phyloP scores from a whole-genome alignment of 139 green algal species.

The Closterium sp. region DNA sequence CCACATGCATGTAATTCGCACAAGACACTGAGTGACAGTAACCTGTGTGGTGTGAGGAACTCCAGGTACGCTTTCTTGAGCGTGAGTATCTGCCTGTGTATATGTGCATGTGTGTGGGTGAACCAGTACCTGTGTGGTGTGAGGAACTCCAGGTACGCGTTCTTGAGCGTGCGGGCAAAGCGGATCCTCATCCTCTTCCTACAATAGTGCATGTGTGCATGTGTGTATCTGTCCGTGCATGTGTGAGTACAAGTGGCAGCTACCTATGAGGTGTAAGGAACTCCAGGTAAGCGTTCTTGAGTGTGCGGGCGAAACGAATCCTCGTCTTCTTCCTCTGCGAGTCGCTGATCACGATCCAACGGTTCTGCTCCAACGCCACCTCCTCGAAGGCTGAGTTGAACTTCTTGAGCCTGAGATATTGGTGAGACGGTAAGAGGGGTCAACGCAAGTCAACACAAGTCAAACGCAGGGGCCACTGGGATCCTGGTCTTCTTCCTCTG shows the following conservation, averaged over 20 bases:
- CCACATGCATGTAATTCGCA: no score
- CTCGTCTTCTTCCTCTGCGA: not conserved
- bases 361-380: constrained; percentile 1
- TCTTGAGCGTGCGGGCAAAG: not conserved
- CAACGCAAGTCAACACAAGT: not conserved
- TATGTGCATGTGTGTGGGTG: not conserved
- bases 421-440: no score
- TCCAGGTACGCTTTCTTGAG: no score
- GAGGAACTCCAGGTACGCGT: not conserved
- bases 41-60: no score
- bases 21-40: no score
- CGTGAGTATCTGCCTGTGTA: no score
- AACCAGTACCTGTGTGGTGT: no score
- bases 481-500: not conserved
- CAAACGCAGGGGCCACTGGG: not conserved
- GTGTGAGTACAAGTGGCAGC: not conserved
- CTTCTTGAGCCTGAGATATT: constrained; percentile 14
- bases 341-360: constrained; percentile 8
- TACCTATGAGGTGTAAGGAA: not conserved
- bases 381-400: constrained; percentile 22
- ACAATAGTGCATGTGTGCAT: no score
- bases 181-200: no score
- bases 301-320: not conserved
- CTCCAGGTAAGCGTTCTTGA: not conserved
- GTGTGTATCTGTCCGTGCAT: no score